A percentile compares a stretch with the other conserved stretches of the same genome.
Conservation (phyloP, 2,329 filamentous ascomycete genomes). For the Ceratocystis ficicola region DNA sequence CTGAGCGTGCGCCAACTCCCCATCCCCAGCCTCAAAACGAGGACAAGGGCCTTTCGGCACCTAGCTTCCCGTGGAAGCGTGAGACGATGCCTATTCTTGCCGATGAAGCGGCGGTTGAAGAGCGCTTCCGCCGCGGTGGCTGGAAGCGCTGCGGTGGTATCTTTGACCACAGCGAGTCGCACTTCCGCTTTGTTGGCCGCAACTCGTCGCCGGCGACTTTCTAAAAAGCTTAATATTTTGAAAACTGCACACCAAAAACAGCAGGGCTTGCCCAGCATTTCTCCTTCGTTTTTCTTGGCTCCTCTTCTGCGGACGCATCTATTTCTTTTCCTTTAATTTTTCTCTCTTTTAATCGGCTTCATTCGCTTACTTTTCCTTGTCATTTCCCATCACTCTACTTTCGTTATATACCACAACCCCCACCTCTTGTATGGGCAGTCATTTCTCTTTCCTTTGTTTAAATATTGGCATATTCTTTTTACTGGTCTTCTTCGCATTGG, state of each 20-base stretch:
- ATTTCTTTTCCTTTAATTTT: neutral
- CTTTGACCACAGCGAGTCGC: constrained; percentile 22
- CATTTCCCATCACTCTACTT: constrained; percentile 7
- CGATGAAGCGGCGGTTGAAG: constrained; percentile 24
- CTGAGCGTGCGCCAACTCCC: constrained; percentile 15
- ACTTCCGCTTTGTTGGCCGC: constrained; percentile 22
- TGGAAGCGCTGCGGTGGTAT: constrained; percentile 26
- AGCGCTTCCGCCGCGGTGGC: constrained; percentile 25
- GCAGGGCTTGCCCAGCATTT: neutral
- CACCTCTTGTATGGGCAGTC: constrained; percentile 13
- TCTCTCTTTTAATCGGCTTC: constrained; percentile 6
- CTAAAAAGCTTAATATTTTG: neutral
- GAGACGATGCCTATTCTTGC: constrained; percentile 19
- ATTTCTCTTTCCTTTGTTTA: neutral
- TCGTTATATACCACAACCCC: constrained; percentile 20
- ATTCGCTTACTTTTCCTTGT: neutral
- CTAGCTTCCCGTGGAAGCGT: constrained; percentile 26
- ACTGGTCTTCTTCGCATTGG: neutral
- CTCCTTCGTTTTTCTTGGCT: constrained; percentile 5
- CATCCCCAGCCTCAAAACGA: constrained; percentile 16
- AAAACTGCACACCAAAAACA: neutral
- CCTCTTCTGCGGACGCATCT: neutral
- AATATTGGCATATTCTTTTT: neutral
- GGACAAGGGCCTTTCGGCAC: constrained; percentile 2
- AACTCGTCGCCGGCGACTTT: constrained; percentile 22